Percentiles rank a stretch among this genome's conserved stretches.
Conservation (phyloP, 1,284 basidiomycete genomes). For the Anthracocystis panici-leucophaei region DNA sequence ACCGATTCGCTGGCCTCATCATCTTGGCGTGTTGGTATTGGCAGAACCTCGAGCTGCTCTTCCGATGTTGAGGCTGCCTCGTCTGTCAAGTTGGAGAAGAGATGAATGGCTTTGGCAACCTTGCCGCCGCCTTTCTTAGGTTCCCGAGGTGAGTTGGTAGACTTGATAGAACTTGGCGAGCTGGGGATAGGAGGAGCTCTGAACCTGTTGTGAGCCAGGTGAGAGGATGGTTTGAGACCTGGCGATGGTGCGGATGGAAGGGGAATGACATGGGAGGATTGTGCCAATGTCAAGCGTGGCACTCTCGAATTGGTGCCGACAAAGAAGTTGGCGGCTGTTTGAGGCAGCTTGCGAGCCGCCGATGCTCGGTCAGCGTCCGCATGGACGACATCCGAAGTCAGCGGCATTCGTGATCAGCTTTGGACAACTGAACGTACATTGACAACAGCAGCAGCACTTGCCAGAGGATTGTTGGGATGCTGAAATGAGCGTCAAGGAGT, state of each 20-base stretch:
- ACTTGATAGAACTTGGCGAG: slow-evolving; percentile 8
- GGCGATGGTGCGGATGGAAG: slow-evolving; percentile 12
- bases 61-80: neutral
- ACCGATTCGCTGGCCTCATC: neutral
- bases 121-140: slow-evolving; percentile 6
- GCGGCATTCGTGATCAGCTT: slow-evolving; percentile 3
- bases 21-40: neutral
- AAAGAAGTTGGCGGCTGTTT: slow-evolving; percentile 50
- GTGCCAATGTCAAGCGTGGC: slow-evolving; percentile 37
- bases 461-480: too few relatives aligned
- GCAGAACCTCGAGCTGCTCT: neutral
- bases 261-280: slow-evolving; percentile 37
- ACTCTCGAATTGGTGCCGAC: slow-evolving; percentile 50
- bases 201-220: slow-evolving; percentile 3
- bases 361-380: slow-evolving; percentile 27
- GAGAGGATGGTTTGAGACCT: slow-evolving; percentile 5
- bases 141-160: slow-evolving; percentile 2
- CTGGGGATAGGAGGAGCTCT: slow-evolving; percentile 10
- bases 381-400: neutral
- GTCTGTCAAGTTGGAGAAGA: slow-evolving; percentile 12
- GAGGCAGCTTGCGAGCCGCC: slow-evolving; percentile 44
- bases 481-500: too few relatives aligned
- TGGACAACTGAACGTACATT: neutral
- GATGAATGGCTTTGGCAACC: slow-evolving; percentile 25
- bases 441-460: neutral